Evolutionary conservation across 768 basidiomycete genomes (phyloP), one percentile per base, ranked within the genome.

Genomic region (Cystobasidium onofrii): DNA sequence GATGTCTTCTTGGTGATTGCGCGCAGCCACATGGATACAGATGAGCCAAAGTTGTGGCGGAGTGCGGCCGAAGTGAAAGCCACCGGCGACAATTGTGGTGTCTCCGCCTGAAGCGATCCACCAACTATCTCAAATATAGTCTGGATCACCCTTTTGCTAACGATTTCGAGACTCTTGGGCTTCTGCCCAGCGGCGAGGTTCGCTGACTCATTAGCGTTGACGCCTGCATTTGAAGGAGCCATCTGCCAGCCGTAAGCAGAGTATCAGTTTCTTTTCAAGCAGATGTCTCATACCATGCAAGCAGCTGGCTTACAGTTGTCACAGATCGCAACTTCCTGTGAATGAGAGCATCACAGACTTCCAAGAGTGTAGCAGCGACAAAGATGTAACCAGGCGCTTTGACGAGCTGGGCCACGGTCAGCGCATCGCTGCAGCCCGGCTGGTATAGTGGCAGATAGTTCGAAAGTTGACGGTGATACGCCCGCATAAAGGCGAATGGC

Each of bases 241-340:
- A 71, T 71, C 69, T 71, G 50, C 4, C n/a, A n/a, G n/a, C n/a
- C n/a, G n/a, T n/a, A 29, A 23, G n/a, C 18, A n/a, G 25, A 44
- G 34, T 23, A 20, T 64, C 36, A 41, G 43, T 41, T 13, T 81
- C 36, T 76, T 75, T 6, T 75, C 61, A 3, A 76, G 61, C 6
- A 78, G 18, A 34, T 9, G 54, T n/a, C 36, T n/a, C n/a, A n/a
- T n/a, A n/a, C n/a, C n/a, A n/a, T n/a, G n/a, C n/a, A n/a, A 60
- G 4, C 1, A 36, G 55, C 31, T 9, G 76, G 1, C 82, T 80
- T 4, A 82, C 80, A 13, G 83, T 83, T 17, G 83, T 84, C 31
- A 83, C 83, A 0, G 83, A 83, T 64, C 82, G 82, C 62, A 84
- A 80, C 50, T 82, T 81, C n/a, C 82, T 82, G 27, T 83, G 81